phyloP scores from a whole-genome alignment of 169 alveolate genomes.

The Pseudocohnilembus persalinus region DNA sequence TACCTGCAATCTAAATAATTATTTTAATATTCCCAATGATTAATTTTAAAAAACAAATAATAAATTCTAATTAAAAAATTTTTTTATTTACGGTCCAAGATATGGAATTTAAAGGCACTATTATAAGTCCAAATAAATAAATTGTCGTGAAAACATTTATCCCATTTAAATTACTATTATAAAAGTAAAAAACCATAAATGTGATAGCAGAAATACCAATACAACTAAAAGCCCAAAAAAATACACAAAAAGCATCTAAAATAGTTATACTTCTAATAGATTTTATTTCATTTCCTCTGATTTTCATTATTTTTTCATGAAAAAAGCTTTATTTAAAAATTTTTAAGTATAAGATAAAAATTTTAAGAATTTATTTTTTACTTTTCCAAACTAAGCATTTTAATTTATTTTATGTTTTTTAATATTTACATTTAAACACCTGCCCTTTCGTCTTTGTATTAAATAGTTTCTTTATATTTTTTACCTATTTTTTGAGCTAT shows the following conservation, averaged over 20 bases:
- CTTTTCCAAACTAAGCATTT: conserved; percentile 41
- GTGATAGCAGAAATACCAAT: conserved; percentile 38
- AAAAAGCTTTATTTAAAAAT: conserved; percentile 39
- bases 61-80: background rate
- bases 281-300: conserved; percentile 44
- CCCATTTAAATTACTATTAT: conserved; percentile 37
- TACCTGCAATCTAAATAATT: conserved; percentile 28
- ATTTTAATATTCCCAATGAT: conserved; percentile 39
- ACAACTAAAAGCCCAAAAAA: conserved; percentile 35
- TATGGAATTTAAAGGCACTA: conserved; percentile 27
- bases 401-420: conserved; percentile 42
- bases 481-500: conserved; percentile 33
- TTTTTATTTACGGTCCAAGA: conserved; percentile 12
- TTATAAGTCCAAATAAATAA: conserved; percentile 41
- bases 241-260: conserved; percentile 35
- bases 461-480: conserved; percentile 37
- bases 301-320: conserved; percentile 32
- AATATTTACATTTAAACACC: conserved; percentile 38
- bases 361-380: too few species aligned
- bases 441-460: conserved; percentile 43
- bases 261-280: conserved; percentile 21
- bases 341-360: too few species aligned
- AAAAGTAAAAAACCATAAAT: conserved; percentile 21
- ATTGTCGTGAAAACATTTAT: conserved; percentile 47
- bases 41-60: background rate